Evolutionary conservation across 1,284 basidiomycete species (phyloP).

Genomic region (Pseudozyma sp.): DNA sequence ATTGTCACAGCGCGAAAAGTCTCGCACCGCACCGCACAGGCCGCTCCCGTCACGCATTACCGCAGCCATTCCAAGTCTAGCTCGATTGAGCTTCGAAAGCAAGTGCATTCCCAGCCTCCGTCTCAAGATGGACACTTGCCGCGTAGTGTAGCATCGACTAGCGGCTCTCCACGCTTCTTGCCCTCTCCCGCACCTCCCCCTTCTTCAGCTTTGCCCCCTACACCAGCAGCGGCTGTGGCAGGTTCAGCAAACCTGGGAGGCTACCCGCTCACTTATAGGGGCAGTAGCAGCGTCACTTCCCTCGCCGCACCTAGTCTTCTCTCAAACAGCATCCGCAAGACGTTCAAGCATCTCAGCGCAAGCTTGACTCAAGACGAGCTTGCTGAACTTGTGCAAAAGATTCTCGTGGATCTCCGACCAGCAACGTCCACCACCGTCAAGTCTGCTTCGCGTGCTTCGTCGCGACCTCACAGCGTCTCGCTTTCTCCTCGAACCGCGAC

Average conservation of each 20-base stretch:
- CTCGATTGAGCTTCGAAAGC: conserved; percentile 11
- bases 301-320: conserved; percentile 11
- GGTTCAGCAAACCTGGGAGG: conserved; percentile 2
- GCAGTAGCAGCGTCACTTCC: conserved; percentile 1
- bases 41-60: conserved; percentile 22
- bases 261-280: neutral
- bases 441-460: conserved; percentile 6
- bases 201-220: conserved; percentile 26
- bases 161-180: conserved; percentile 15
- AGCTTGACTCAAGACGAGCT: conserved; percentile 20
- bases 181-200: conserved; percentile 42
- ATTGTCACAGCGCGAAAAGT: conserved; percentile 24
- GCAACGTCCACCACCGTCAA: neutral
- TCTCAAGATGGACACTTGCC: too few species aligned
- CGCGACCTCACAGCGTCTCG: neutral
- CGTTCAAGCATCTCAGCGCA: conserved; percentile 10
- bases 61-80: conserved; percentile 17
- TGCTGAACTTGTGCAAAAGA: conserved; percentile 21
- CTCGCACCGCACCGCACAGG: conserved; percentile 13
- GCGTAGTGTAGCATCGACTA: neutral
- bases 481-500: neutral
- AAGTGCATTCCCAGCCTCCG: neutral
- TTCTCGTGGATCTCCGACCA: conserved; percentile 25
- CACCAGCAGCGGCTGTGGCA: conserved; percentile 3
- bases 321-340: conserved; percentile 16